These are phyloP conservation scores for Beta corolliflora DNA, from an alignment of 179 eudicot species.

Conservation along the genomic window DNA sequence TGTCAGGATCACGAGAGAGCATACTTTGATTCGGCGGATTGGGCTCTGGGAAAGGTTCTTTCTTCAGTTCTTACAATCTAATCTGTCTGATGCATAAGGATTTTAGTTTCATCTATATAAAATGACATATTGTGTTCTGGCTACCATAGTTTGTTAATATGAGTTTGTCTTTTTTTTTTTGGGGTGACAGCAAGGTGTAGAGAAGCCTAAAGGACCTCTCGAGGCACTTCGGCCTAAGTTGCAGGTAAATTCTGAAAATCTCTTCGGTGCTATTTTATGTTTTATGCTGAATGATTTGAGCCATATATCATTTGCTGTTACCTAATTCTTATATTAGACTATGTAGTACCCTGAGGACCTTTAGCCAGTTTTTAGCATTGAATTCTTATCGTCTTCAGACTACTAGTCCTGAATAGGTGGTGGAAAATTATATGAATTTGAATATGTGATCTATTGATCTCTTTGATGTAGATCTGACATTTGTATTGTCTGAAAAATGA, in stretches of 20 bases:
- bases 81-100: background rate
- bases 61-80: background rate
- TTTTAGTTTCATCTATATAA: background rate
- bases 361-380: background rate
- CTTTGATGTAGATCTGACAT: background rate
- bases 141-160: background rate
- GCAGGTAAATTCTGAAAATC: slow-evolving; percentile 41
- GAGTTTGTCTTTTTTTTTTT: background rate
- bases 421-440: background rate
- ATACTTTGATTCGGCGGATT: slow-evolving; percentile 95
- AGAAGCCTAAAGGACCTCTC: slow-evolving; percentile 95
- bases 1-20: slow-evolving; percentile 95
- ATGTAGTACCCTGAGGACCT: background rate
- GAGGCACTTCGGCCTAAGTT: slow-evolving; percentile 93
- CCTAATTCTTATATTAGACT: background rate
- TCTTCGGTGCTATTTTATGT: background rate
- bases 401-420: background rate
- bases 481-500: background rate
- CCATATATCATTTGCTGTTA: too few species aligned
- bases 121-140: background rate
- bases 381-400: background rate
- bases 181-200: slow-evolving; percentile 74
- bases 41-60: slow-evolving; percentile 93
- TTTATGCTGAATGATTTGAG: background rate
- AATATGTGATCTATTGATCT: background rate